Evolutionary conservation across 306 rosid genomes (phyloP).

Genomic region (Bauhinia variegata): DNA sequence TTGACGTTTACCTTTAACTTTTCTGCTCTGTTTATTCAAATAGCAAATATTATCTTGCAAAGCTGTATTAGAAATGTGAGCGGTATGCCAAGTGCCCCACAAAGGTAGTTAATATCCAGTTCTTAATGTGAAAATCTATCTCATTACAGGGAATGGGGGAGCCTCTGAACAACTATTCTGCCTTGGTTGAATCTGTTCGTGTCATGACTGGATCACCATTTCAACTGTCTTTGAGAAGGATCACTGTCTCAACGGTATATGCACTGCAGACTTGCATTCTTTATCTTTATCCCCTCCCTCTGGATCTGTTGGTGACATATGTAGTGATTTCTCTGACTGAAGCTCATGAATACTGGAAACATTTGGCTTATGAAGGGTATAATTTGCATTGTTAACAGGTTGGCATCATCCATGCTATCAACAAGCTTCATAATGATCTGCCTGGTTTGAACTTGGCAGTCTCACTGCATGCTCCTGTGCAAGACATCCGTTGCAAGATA

Average conservation of each 20-base stretch:
- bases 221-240: conserved; percentile 76
- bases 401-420: conserved; percentile 90
- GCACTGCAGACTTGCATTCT: conserved; percentile 14
- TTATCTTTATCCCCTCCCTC: neutral
- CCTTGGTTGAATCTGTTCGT: conserved; percentile 79
- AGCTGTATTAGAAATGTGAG: neutral
- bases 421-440: conserved; percentile 80
- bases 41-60: conserved; percentile 5
- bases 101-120: conserved; percentile 1
- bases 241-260: conserved; percentile 83
- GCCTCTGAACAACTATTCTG: conserved; percentile 81
- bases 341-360: conserved; percentile 24
- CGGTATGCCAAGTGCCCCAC: neutral
- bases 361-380: conserved; percentile 33
- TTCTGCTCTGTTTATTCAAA: neutral
- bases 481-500: conserved; percentile 93
- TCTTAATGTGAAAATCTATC: conserved; percentile 1
- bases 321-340: neutral
- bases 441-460: conserved; percentile 96
- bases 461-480: conserved; percentile 93
- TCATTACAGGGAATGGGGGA: conserved; percentile 92
- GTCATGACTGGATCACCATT: conserved; percentile 83
- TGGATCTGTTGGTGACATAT: neutral
- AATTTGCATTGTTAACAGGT: conserved; percentile 56
- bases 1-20: conserved; percentile 20